Evolutionary conservation across 768 basidiomycete genomes (phyloP).

Genomic region (Pisolithus microcarpus): DNA sequence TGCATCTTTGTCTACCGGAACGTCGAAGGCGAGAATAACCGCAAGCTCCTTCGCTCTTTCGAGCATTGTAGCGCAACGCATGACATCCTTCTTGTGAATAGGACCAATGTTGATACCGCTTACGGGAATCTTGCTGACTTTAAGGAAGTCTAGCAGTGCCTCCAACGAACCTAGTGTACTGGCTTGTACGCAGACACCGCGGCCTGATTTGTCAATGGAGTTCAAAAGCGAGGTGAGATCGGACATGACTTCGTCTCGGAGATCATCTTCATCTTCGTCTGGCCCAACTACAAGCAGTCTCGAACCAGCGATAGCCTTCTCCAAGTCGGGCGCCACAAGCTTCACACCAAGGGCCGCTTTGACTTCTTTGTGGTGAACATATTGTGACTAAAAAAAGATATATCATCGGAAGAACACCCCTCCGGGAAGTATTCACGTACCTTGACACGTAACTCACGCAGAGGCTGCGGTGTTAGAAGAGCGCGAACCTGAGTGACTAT

Average conservation of each 20-base stretch:
- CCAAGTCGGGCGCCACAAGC: conserved; percentile 88
- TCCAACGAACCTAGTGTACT: conserved; percentile 96
- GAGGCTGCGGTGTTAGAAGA: conserved; percentile 89
- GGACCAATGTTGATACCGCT: conserved; percentile 97
- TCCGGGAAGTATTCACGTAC: conserved; percentile 32
- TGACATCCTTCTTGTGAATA: conserved; percentile 91
- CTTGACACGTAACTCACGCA: conserved; percentile 94
- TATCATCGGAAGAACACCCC: neutral
- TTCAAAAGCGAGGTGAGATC: conserved; percentile 84
- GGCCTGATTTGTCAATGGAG: conserved; percentile 91
- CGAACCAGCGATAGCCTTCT: conserved; percentile 97
- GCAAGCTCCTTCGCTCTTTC: conserved; percentile 95
- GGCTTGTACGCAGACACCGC: conserved; percentile 95
- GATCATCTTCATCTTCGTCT: conserved; percentile 93
- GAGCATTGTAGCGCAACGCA: conserved; percentile 88
- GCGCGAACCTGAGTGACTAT: conserved; percentile 95
- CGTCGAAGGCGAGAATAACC: conserved; percentile 95
- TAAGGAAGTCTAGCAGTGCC: conserved; percentile 92
- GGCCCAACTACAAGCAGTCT: conserved; percentile 87
- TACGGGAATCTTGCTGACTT: conserved; percentile 92
- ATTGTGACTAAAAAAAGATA: conserved; percentile 60
- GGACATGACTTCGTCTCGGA: conserved; percentile 94
- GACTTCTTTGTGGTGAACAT: conserved; percentile 96
- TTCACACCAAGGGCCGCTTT: conserved; percentile 97
- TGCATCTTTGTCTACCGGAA: conserved; percentile 87